phyloP scores from a whole-genome alignment of 768 basidiomycete species.

The Tulasnella sp. region DNA sequence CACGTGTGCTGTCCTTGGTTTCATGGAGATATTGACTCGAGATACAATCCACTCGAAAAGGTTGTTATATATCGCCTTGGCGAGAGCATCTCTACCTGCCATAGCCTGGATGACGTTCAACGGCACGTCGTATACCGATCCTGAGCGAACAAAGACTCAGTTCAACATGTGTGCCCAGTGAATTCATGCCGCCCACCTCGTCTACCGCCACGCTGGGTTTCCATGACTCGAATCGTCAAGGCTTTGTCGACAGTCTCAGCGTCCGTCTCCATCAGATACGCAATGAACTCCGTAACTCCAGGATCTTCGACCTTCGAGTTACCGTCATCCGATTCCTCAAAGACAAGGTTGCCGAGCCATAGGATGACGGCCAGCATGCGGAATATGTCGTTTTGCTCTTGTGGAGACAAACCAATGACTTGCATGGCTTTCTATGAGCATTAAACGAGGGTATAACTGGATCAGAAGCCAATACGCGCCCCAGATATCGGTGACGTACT shows the following conservation, averaged over 20 bases:
- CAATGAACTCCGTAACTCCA: slow-evolving; percentile 89
- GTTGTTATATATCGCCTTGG: slow-evolving; percentile 97
- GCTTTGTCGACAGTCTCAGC: slow-evolving; percentile 73
- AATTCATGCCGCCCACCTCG: slow-evolving; percentile 43
- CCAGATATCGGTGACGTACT: slow-evolving; percentile 35
- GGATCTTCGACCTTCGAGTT: slow-evolving; percentile 75
- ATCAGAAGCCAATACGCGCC: background rate
- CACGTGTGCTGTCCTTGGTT: slow-evolving; percentile 59
- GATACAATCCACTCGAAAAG: slow-evolving; percentile 99
- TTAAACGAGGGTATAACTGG: background rate
- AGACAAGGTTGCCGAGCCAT: slow-evolving; percentile 96
- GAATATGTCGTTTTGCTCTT: slow-evolving; percentile 89
- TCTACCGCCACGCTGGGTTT: slow-evolving; percentile 87
- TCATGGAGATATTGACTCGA: slow-evolving; percentile 93
- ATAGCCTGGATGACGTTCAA: slow-evolving; percentile 85
- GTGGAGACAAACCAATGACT: slow-evolving; percentile 72
- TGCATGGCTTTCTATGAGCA: slow-evolving; percentile 76
- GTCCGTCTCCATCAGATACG: slow-evolving; percentile 88
- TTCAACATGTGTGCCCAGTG: background rate
- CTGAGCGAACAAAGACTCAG: slow-evolving; percentile 24
- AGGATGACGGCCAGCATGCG: slow-evolving; percentile 85
- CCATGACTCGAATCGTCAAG: slow-evolving; percentile 74
- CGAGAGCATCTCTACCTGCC: slow-evolving; percentile 81
- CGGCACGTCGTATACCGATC: slow-evolving; percentile 93
- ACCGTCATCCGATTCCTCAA: slow-evolving; percentile 79